Evolutionary conservation across 2,329 filamentous ascomycete genomes (phyloP).

Genomic region (Xylariaceae sp.): DNA sequence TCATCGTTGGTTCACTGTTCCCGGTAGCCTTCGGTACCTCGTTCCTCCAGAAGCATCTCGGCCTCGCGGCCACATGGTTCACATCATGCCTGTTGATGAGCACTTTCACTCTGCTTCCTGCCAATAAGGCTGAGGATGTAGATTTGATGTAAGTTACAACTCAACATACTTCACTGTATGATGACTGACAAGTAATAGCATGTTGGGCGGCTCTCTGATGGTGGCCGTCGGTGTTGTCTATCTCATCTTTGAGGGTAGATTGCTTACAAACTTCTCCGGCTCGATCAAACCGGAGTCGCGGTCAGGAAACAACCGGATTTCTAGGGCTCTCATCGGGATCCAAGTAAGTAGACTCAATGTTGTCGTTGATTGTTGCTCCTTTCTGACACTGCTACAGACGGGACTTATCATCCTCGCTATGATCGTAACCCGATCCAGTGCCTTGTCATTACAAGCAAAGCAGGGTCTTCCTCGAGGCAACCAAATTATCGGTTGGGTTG

Average conservation of each 20-base stretch:
- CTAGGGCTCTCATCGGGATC: conserved; percentile 57
- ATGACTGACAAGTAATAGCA: conserved; percentile 40
- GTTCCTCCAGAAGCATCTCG: conserved; percentile 63
- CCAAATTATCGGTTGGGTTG: conserved; percentile 77
- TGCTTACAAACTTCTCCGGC: conserved; percentile 34
- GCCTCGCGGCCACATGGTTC: conserved; percentile 66
- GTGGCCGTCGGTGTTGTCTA: conserved; percentile 69
- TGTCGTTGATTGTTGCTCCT: conserved; percentile 16
- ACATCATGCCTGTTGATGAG: conserved; percentile 79
- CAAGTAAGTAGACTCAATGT: conserved; percentile 45
- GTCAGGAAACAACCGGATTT: conserved; percentile 40
- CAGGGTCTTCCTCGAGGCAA: conserved; percentile 81
- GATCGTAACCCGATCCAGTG: conserved; percentile 79
- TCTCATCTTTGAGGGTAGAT: conserved; percentile 67
- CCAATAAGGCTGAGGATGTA: conserved; percentile 75
- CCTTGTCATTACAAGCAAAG: conserved; percentile 78
- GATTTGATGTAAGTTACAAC: conserved; percentile 32
- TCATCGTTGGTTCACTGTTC: conserved; percentile 71
- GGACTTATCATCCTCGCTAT: conserved; percentile 77
- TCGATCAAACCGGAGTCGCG: conserved; percentile 22
- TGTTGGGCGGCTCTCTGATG: conserved; percentile 75
- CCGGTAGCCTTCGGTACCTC: conserved; percentile 65
- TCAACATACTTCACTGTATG: background rate
- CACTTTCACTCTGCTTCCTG: conserved; percentile 77
- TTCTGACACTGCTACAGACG: conserved; percentile 39